Base-by-base conservation (phyloP, 352 stramenopile genomes). In the Globisporangium lucens region DNA sequence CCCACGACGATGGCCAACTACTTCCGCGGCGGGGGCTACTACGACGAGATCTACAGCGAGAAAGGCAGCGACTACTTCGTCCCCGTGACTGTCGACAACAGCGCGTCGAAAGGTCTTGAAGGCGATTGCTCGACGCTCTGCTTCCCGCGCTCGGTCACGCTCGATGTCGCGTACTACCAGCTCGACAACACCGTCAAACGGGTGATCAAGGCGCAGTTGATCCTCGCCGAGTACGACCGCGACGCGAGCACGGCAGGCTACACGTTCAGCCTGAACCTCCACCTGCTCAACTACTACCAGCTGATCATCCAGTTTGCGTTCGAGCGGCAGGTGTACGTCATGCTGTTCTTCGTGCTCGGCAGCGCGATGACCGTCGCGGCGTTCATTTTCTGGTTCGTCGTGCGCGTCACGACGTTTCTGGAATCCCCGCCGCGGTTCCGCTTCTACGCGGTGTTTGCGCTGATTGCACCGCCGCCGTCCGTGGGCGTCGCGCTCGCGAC, bases 221-320 rank as follows among this genome's bases (percentile, higher is more conserved):
- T 97, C 6, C 95, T 96, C 49, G 88, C 96, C 4, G 75, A 97
- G n/a, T 99, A 98, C 70, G 97, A 99, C 74, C 91, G 93, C 53
- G 83, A 99, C 69, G 63, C 81, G 2, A 80, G 69, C 5, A 88
- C 91, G 60, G 88, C 85, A 12, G 77, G 75, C 35, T 99, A 99
- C 73, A 92, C 82, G n/a, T 83, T 99, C 29, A 87, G 85, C 38
- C 58, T 99, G 4, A 91, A 97, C 56, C 89, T 98, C 63, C 89
- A 97, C 51, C 80, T 97, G 35, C 85, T 99, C n/a, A 86, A 89
- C 72, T 99, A 98, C 78, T 90, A 98, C 70, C 83, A 97, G 46
- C 84, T 99, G 3, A 87, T 99, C 43, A 97, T 99, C 30, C 91
- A 98, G 70, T 99, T 99, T 75, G 95, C 95, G 0, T 99, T 99